These are phyloP conservation scores for Boletus chippewaensis DNA, from an alignment of 1,284 basidiomycete species.

Conservation along the genomic window DNA sequence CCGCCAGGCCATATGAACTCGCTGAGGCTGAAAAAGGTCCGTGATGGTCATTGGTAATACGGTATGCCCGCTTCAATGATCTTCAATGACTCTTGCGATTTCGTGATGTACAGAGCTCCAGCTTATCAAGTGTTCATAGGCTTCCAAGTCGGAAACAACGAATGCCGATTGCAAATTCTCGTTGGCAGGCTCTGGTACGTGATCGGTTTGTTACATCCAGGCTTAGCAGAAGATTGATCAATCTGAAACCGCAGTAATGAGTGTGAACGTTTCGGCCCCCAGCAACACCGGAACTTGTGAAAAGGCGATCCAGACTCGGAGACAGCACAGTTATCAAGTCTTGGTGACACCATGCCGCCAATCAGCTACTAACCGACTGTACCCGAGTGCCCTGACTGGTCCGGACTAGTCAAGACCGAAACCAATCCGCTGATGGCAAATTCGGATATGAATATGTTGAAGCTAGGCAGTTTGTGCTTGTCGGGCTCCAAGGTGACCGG, in stretches of 20 bases:
- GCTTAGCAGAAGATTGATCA: neutral
- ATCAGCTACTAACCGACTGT: no score
- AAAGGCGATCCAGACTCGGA: neutral
- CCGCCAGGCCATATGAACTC: no score
- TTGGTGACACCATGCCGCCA: no score
- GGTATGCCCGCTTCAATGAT: neutral
- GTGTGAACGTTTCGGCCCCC: neutral
- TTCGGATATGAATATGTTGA: no score
- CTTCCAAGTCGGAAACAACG: neutral
- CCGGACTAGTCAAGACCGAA: no score
- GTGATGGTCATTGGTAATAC: neutral
- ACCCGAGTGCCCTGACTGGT: no score
- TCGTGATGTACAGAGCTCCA: no score
- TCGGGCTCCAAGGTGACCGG: neutral
- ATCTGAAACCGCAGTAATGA: neutral
- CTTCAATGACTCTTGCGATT: no score
- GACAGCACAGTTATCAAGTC: no score
- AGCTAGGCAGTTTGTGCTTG: no score
- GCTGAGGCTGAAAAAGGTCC: slow-evolving; percentile 1
- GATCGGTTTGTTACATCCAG: neutral
- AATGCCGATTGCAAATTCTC: neutral
- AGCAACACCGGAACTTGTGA: neutral
- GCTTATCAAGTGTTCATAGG: no score
- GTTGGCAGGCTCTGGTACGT: neutral
- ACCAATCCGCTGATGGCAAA: no score